Evolutionary conservation across 1,284 basidiomycete genomes (phyloP), one percentile per base, ranked within the genome.

Genomic region (Moesziomyces sp.): DNA sequence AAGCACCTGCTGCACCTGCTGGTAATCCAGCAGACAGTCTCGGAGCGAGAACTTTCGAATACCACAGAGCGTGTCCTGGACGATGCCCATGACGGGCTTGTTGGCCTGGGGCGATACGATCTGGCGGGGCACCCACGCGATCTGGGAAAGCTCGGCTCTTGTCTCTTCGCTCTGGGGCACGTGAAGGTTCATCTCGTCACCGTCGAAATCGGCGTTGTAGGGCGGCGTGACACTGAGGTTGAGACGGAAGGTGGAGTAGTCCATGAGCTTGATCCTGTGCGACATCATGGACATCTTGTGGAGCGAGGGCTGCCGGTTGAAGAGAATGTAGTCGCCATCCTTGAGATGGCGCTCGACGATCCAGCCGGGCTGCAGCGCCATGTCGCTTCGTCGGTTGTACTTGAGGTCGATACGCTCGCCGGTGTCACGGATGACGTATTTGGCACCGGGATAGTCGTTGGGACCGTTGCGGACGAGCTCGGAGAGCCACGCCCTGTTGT

Each of bases 201-300:
- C 97, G 84, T 99, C 97, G 86, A 99, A 99, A 87, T 85, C 85
- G 74, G 77, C 81, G 52, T 83, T 84, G 75, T 84, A 84, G 0
- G 82, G 82, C 11, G 82, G 81, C 24, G 86, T 86, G 52, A 97
- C 95, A 67, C 94, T 97, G 72, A 97, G 90, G 85, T 98, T 98
- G 73, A 97, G 86, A 68, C 96, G 94, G 88, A 97, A 98, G 63
- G 96, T 94, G 92, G 97, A 99, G 86, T 98, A 99, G 38, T 93
- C 93, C 95, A 99, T 97, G 61, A 99, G 87, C 83, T 93, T 94
- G 52, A 99, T 93, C 44, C 97, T 90, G 87, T 99, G 97, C 85
- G 93, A 94, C 97, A 99, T 99, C 97, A 99, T 99, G 88, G 93
- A 96, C 97, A 99, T 99, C 86, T 99, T 99, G 86, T 99, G 97